Conservation (phyloP, 2,329 filamentous ascomycete genomes). For the Alternaria ethzedia region DNA sequence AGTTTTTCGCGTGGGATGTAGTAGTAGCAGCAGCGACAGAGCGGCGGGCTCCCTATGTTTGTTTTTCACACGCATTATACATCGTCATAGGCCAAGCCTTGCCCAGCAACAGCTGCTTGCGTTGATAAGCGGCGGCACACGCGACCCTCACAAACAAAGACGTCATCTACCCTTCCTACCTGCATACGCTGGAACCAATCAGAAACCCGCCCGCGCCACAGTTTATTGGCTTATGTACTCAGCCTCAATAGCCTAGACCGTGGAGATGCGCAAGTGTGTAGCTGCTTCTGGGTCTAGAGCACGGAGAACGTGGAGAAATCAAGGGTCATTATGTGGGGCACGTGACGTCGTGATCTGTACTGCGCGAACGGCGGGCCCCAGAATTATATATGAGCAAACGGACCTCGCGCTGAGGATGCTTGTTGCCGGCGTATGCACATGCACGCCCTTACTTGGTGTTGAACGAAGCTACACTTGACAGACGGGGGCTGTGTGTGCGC, state of each 20-base stretch:
- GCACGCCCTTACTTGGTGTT: not conserved
- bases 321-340: conserved; percentile 1
- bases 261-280: not conserved
- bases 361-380: not conserved
- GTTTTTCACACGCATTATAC: not conserved
- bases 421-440: not conserved
- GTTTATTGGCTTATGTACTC: conserved; percentile 6
- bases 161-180: conserved; percentile 19
- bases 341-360: conserved; percentile 3
- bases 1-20: not conserved
- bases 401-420: not conserved
- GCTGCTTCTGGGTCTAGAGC: not conserved
- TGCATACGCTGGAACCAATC: conserved; percentile 8
- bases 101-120: conserved; percentile 10
- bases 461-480: not conserved
- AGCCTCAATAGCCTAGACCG: conserved; percentile 12
- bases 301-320: conserved; percentile 1
- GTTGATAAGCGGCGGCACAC: conserved; percentile 11
- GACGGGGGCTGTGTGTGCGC: not conserved
- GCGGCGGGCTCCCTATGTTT: not conserved
- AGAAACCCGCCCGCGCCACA: not conserved
- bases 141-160: conserved; percentile 22
- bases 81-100: conserved; percentile 19
- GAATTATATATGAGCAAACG: not conserved
- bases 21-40: not conserved